phyloP scores from a whole-genome alignment of 768 basidiomycete species.

The Lentinula sp. region DNA sequence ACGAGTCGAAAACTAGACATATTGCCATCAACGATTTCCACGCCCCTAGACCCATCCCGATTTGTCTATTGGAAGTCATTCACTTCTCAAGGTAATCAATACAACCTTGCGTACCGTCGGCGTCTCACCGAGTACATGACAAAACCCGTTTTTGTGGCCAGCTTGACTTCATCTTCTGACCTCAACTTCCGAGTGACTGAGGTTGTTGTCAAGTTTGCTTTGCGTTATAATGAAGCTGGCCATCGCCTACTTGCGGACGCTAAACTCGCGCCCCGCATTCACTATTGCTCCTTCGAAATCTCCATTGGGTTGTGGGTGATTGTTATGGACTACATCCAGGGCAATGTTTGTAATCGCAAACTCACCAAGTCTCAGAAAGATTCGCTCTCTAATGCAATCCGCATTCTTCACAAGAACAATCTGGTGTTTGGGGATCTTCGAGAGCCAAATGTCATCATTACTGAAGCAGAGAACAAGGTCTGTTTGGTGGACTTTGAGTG shows the following conservation, averaged over 20 bases:
- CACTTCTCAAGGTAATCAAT: background rate
- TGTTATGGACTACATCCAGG: conserved; percentile 1
- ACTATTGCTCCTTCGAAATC: background rate
- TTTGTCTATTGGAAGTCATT: background rate
- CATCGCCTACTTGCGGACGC: background rate
- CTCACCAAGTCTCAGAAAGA: background rate
- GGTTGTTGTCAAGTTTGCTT: conserved; percentile 2
- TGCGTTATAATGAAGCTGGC: background rate
- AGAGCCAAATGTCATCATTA: conserved; percentile 8
- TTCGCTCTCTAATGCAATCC: conserved; percentile 3
- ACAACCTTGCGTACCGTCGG: background rate
- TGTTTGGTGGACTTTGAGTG: conserved; percentile 18
- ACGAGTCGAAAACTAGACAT: no score
- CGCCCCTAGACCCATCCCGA: background rate
- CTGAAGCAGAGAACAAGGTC: background rate
- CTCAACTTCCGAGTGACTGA: background rate
- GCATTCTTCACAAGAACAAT: conserved; percentile 8
- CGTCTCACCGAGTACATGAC: background rate
- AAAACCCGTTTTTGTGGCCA: background rate
- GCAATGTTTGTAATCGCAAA: background rate
- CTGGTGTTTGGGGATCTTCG: conserved; percentile 18
- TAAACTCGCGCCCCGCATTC: background rate
- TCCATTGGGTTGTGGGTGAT: conserved; percentile 1
- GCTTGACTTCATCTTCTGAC: background rate
- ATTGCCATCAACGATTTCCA: no score